Evolutionary conservation across 2,329 filamentous ascomycete genomes (phyloP).

Genomic region (Ampelomyces quisqualis): DNA sequence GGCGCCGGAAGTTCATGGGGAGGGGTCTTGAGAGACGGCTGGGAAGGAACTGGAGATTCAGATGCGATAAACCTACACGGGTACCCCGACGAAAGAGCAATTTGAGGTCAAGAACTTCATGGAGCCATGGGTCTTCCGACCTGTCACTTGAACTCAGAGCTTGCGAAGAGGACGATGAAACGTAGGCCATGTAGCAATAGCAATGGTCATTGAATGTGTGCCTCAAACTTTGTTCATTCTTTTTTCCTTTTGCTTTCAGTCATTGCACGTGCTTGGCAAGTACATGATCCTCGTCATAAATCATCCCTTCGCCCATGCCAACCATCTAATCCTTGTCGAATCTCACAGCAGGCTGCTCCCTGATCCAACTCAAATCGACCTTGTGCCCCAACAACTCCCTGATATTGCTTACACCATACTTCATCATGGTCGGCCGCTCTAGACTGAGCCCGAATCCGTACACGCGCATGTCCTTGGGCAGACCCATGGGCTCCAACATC

Average conservation of each 20-base stretch:
- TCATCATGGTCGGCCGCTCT: slow-evolving; percentile 97
- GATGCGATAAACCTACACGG: background rate
- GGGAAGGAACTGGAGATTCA: background rate
- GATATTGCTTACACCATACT: slow-evolving; percentile 78
- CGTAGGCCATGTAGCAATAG: background rate
- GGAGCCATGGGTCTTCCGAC: background rate
- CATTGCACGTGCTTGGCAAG: background rate
- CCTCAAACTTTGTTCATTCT: no score
- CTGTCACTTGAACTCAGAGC: background rate
- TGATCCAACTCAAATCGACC: slow-evolving; percentile 90
- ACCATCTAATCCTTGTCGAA: slow-evolving; percentile 70
- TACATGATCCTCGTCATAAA: background rate
- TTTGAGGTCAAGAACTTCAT: no score
- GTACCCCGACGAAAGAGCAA: no score
- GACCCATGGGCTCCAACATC: slow-evolving; percentile 92
- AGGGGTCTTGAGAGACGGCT: background rate
- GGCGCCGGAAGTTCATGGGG: background rate
- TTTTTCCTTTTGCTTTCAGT: no score
- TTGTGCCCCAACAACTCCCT: slow-evolving; percentile 91
- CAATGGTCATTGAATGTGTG: no score
- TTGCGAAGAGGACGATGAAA: no score
- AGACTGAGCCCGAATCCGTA: slow-evolving; percentile 92
- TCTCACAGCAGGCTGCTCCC: slow-evolving; percentile 85
- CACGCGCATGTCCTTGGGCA: slow-evolving; percentile 87
- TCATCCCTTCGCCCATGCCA: background rate